Evolutionary conservation across 2,329 filamentous ascomycete species (phyloP), one percentile per base, ranked within the genome.

Genomic region (Colletotrichum sp.): DNA sequence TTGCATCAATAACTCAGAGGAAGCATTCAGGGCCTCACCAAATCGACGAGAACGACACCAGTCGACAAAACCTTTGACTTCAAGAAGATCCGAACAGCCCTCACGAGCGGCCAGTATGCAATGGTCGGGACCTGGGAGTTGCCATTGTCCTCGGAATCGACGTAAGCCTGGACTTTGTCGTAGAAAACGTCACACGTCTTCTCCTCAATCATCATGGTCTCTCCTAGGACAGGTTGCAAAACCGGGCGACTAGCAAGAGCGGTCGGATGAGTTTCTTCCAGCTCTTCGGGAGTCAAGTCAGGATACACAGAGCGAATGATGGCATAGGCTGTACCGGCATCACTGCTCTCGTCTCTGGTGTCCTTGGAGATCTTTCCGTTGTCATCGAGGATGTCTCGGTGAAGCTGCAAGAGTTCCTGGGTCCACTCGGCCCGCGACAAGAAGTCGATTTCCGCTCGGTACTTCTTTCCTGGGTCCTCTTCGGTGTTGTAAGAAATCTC

Each of bases 401-500:
- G 86, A 0, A 93, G 82, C 2, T 86, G 80, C 1, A 82, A 78
- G 0, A 93, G 83, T 75, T 93, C 91, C 11, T 83, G 85, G 22
- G 84, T 79, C 91, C 91, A 93, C 5, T 91, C 89, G 0, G 85
- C 83, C 0, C 69, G 78, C 13, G 84, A 82, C 63, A 93, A 89
- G 79, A 93, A 93, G 67, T 92, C 88, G 15, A 93, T 86, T 64
- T 91, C 88, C 1, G 90, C 91, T 3, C 84, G 82, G 77, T 93
- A 93, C 0, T 64, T 77, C 44, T 80, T 68, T 0, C 69, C 36
- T 0, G 84, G 81, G 6, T 87, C 80, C 0, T 85, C 79, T 9
- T 83, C 87, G 29, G 86, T 19, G 67, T 93, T 93, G 82, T 87
- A 93, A 0, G 88, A 88, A 2, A 93, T 87, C 78, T 93, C 91